Evolutionary conservation across 202 grass and related monocot species (phyloP), one percentile per base, ranked within the genome.

Genomic region (Zizania palustris): DNA sequence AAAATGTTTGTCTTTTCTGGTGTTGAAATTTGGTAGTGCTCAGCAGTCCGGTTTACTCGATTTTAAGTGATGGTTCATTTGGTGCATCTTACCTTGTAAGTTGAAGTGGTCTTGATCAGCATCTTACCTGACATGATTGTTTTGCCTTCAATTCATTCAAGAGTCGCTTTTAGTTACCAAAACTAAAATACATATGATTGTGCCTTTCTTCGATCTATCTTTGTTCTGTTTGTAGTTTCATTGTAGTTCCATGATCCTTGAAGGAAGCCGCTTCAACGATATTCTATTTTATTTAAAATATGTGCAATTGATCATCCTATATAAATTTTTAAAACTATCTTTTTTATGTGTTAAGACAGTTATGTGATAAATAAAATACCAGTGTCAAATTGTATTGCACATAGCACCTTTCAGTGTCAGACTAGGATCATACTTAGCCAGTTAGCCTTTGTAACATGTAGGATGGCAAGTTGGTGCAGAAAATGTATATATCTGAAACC

Each of bases 391-490:
- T 69, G 9, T 48, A 34, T 65, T 58, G 76, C 7, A 42, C 19
- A 10, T 3, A 42, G 0, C 8, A 69, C 57, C 43, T 79, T 19
- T n/a, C 33, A 44, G 33, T 45, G 8, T 65, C 13, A 36, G 7
- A 1, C 38, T 10, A 38, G 40, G 62, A 72, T 62, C 72, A 64
- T 33, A 40, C 45, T 66, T 22, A 74, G 3, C 8, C 11, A 40
- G 40, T 66, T 22, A 74, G 3, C 8, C 11, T 43, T 71, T 67
- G 63, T 44, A 41, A 51, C 49, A 63, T 88, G 71, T 60, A 99
- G 96, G 96, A 90, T 83, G 83, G 96, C 96, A 9, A 90, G 83
- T 64, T 96, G 92, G 96, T 99, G 96, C 69, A 99, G 96, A 82
- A 99, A 28, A 28, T 28, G 28, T 28, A 28, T 28, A 28, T 28